These are phyloP conservation scores for Lentithecium fluviatile DNA, from an alignment of 495 filamentous ascomycete species.

Conservation along the genomic window DNA sequence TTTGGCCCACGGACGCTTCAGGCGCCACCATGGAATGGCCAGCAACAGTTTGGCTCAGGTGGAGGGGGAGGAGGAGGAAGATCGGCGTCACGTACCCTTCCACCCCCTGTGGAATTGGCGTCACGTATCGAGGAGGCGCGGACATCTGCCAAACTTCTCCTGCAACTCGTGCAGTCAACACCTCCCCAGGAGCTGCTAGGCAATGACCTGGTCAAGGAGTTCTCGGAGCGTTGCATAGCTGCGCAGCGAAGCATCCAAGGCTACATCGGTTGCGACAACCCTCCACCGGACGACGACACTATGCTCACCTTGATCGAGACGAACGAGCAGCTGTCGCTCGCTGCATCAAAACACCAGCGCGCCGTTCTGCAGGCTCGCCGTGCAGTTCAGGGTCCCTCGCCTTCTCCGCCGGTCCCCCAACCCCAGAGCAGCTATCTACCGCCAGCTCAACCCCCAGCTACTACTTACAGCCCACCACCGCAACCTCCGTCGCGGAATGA, in stretches of 20 bases:
- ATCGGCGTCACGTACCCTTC: constrained; percentile 54
- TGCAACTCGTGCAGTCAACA: constrained; percentile 83
- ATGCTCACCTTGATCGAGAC: constrained; percentile 91
- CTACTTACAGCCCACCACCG: constrained; percentile 4
- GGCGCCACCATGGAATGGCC: constrained; percentile 34
- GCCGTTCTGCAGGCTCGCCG: constrained; percentile 69
- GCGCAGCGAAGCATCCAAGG: constrained; percentile 75
- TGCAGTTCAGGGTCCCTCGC: constrained; percentile 29
- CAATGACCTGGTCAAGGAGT: constrained; percentile 90
- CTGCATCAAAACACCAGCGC: constrained; percentile 76
- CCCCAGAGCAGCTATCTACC: constrained; percentile 5
- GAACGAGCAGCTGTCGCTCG: constrained; percentile 79
- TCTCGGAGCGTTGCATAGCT: constrained; percentile 78
- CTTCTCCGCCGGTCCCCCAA: constrained; percentile 15
- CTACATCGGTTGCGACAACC: constrained; percentile 78
- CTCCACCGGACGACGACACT: constrained; percentile 85
- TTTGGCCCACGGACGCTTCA: constrained; percentile 28
- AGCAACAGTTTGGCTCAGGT: background rate
- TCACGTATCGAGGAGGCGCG: constrained; percentile 84
- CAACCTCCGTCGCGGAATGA: constrained; percentile 16
- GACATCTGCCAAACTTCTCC: constrained; percentile 84
- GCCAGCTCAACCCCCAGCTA: background rate
- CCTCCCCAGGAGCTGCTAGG: constrained; percentile 68
- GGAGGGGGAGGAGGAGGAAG: background rate
- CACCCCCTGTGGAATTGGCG: constrained; percentile 74